Conservation (phyloP, 2,329 filamentous ascomycete genomes). For the Leptographium lundbergii region DNA sequence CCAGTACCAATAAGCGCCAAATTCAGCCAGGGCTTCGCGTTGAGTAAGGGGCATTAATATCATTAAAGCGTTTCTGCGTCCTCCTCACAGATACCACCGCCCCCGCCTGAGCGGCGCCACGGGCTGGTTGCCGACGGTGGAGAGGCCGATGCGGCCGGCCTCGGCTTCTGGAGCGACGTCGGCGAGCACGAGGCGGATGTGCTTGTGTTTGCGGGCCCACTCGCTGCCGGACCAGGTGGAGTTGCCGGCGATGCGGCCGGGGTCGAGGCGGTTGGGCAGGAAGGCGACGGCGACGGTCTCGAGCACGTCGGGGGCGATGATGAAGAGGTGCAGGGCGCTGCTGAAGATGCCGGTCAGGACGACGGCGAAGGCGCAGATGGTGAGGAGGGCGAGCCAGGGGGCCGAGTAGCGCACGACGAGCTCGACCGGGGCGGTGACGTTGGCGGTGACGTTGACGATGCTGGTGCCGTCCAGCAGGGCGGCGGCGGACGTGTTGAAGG, state of each 20-base stretch:
- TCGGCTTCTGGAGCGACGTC: not conserved
- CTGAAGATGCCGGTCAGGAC: constrained; percentile 1
- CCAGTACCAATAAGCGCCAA: too few species aligned
- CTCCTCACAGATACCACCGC: not conserved
- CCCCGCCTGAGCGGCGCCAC: not conserved
- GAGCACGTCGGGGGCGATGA: constrained; percentile 6
- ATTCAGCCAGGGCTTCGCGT: too few species aligned
- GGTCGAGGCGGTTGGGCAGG: constrained; percentile 1
- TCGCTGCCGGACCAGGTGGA: not conserved
- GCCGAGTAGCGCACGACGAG: constrained; percentile 1
- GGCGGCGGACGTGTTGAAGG: not conserved
- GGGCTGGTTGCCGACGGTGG: not conserved
- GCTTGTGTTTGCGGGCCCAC: not conserved
- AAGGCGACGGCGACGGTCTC: constrained; percentile 3
- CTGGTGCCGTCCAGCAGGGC: not conserved
- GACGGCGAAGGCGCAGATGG: not conserved
- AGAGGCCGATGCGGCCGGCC: not conserved
- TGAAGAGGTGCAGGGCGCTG: not conserved
- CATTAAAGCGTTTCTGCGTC: too few species aligned
- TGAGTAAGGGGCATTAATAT: too few species aligned
- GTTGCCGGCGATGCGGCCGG: not conserved
- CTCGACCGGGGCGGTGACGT: too few species aligned
- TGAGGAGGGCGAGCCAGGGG: constrained; percentile 4
- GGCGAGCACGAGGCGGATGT: not conserved
- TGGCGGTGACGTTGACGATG: not conserved